phyloP scores from a whole-genome alignment of 2,329 filamentous ascomycete genomes.

The Neonectria sp. region DNA sequence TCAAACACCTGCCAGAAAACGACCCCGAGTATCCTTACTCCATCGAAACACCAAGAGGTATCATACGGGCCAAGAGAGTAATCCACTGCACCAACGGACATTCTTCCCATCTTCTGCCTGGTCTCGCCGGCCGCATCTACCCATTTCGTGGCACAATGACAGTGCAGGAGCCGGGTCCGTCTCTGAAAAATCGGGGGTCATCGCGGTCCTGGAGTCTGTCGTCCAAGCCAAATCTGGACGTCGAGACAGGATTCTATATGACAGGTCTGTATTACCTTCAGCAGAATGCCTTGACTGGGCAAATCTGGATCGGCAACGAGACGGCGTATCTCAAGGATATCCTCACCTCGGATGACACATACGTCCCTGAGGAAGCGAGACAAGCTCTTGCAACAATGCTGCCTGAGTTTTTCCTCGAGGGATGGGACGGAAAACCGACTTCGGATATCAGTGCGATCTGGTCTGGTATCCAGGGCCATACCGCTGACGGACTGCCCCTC shows the following conservation, averaged over 20 bases:
- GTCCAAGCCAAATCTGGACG: constrained; percentile 60
- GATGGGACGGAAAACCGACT: constrained; percentile 45
- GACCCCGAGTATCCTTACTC: constrained; percentile 51
- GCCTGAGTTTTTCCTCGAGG: constrained; percentile 54
- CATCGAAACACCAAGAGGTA: constrained; percentile 62
- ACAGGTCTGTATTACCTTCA: constrained; percentile 42
- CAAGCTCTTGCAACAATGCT: constrained; percentile 56
- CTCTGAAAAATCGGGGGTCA: constrained; percentile 46
- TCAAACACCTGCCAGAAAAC: constrained; percentile 47
- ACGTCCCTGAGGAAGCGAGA: constrained; percentile 52
- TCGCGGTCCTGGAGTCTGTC: constrained; percentile 63
- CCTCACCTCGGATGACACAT: constrained; percentile 61
- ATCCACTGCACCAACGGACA: constrained; percentile 72
- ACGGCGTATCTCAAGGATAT: constrained; percentile 56
- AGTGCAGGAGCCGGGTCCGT: constrained; percentile 58
- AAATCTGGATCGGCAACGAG: constrained; percentile 68
- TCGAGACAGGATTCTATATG: constrained; percentile 59
- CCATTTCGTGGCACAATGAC: constrained; percentile 64
- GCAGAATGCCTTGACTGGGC: constrained; percentile 49
- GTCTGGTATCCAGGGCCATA: constrained; percentile 63
- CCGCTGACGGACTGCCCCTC: constrained; percentile 62
- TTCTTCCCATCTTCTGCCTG: constrained; percentile 64
- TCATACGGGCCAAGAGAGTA: constrained; percentile 61
- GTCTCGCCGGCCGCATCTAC: constrained; percentile 59
- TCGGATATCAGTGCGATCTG: constrained; percentile 58